Evolutionary conservation across 2,329 filamentous ascomycete genomes (phyloP).

Genomic region (Incumbomyces lentus): DNA sequence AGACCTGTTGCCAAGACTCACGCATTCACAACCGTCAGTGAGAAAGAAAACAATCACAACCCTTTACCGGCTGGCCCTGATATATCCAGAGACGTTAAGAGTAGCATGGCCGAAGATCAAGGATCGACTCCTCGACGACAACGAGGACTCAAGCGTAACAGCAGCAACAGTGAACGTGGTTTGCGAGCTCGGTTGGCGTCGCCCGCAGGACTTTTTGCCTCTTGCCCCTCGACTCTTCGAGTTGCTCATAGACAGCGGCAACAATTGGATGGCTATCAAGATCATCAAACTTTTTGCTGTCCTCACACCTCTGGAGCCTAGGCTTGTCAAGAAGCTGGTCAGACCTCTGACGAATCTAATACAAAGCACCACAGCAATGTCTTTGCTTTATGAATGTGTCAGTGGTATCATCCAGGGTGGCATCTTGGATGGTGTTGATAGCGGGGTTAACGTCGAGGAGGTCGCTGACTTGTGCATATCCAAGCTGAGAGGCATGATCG

Average conservation of each 20-base stretch:
- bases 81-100: conserved; percentile 90
- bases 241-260: conserved; percentile 77
- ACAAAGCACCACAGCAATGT: conserved; percentile 91
- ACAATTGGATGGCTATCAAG: conserved; percentile 99
- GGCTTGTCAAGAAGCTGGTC: conserved; percentile 80
- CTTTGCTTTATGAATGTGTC: conserved; percentile 95
- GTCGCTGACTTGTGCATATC: conserved; percentile 85
- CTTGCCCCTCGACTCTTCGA: conserved; percentile 87
- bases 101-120: conserved; percentile 97
- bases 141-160: conserved; percentile 85
- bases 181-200: conserved; percentile 87
- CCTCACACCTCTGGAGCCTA: conserved; percentile 81
- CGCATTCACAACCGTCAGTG: conserved; percentile 73
- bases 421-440: conserved; percentile 73
- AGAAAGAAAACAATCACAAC: conserved; percentile 95
- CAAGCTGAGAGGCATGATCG: conserved; percentile 88
- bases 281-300: conserved; percentile 98
- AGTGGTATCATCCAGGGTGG: conserved; percentile 97
- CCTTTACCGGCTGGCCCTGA: conserved; percentile 80
- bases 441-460: conserved; percentile 73
- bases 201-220: conserved; percentile 86
- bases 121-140: conserved; percentile 78
- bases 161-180: conserved; percentile 95
- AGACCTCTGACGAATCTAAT: conserved; percentile 89
- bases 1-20: conserved; percentile 76